Base-by-base conservation (phyloP, 345 rosid genomes). In the Linum lewisii region DNA sequence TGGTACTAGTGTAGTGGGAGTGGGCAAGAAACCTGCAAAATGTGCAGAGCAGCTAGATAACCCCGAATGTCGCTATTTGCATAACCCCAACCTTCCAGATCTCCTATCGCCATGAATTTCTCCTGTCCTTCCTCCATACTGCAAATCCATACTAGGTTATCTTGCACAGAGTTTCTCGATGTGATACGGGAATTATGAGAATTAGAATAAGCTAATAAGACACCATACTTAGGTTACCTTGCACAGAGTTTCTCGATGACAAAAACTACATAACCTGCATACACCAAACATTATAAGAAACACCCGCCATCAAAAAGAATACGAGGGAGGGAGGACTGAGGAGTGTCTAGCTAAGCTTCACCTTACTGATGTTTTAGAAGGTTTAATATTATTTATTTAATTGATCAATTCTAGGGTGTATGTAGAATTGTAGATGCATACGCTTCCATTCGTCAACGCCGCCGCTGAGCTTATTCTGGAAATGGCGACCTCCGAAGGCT, bases 41-140 rank as follows among this genome's bases (percentile, higher is more conserved):
- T 66, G 44, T 79, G 60, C 11, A 74, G 14, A 58, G 79, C 68
- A 6, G 57, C 76, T 38, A 78, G 68, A 64, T 65, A 74, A 14
- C 61, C 85, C 1, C 71, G 72, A 21, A 81, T 26, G 63, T 81
- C 85, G 50, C 63, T 59, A 65, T 81, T 81, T 19, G 79, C 74
- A 65, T 76, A 81, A 54, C 85, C 79, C 82, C 82, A 81, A 2
- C 79, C 81, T 64, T 69, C 20, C 54, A 81, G 79, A 57, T 81
- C 85, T 47, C 61, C 82, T 7, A 78, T 81, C 7, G 51, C 74
- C 0, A 70, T 42, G 38, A 78, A 78, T 58, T 78, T 73, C 61
- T 81, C 82, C 51, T 76, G 66, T 37, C 76, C 81, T 24, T 63
- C 51, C 10, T 70, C 67, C 64, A 76, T 44, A 75, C 84, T 80